Evolutionary conservation across 495 filamentous ascomycete genomes (phyloP).

Genomic region (Xylaria castorea): DNA sequence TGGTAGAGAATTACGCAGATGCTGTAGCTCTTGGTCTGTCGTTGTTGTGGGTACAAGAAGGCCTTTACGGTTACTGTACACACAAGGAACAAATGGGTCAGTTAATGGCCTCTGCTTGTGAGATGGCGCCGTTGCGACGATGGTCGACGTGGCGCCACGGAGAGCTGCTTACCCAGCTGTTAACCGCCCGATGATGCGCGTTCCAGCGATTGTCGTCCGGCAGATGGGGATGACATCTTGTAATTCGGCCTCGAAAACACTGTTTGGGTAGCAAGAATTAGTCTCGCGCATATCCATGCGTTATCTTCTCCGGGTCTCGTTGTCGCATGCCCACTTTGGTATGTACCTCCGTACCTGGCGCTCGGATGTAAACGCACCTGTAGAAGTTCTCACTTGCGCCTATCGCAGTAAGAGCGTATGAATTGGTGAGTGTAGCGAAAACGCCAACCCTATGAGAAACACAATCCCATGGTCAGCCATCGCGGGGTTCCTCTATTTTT

Average conservation of each 20-base stretch:
- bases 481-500: slow-evolving; percentile 1
- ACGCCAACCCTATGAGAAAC: slow-evolving; percentile 81
- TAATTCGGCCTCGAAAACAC: slow-evolving; percentile 94
- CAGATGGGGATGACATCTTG: slow-evolving; percentile 98
- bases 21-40: slow-evolving; percentile 97
- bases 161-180: slow-evolving; percentile 80
- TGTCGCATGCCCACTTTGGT: not conserved
- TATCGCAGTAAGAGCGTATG: slow-evolving; percentile 89
- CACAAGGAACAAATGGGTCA: slow-evolving; percentile 6
- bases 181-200: slow-evolving; percentile 91
- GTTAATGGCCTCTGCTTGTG: slow-evolving; percentile 25
- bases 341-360: not conserved
- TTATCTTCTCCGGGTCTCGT: not conserved
- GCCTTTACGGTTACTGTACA: slow-evolving; percentile 85
- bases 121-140: slow-evolving; percentile 12
- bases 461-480: slow-evolving; percentile 37
- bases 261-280: slow-evolving; percentile 28
- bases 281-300: not conserved
- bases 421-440: slow-evolving; percentile 94
- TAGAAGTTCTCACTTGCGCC: slow-evolving; percentile 99
- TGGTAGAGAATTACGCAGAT: slow-evolving; percentile 91
- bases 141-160: not conserved
- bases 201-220: slow-evolving; percentile 96
- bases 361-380: slow-evolving; percentile 41
- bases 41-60: slow-evolving; percentile 94